Base-by-base conservation (phyloP, 768 basidiomycete genomes). In the Leccinum variicolor region DNA sequence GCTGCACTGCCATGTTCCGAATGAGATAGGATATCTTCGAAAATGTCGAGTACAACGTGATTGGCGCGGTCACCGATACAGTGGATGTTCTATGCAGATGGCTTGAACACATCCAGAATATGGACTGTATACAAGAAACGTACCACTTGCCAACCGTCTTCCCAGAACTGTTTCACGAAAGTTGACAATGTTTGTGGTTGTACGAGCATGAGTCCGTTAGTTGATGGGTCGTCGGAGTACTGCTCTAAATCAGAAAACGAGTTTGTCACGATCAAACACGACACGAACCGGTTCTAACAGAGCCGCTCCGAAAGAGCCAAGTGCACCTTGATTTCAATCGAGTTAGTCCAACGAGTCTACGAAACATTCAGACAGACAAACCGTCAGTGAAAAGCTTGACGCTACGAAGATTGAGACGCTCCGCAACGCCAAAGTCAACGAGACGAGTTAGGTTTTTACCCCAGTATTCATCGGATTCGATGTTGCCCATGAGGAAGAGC, bases 261-360 rank as follows among this genome's bases (percentile, higher is more conserved):
- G 29, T 53, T 25, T 19, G 8, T 5, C n/a, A 28, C 4, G 19
- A 49, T 36, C 5, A 3, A 17, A 13, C 4, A 14, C 15, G 9
- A 23, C 29, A 54, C 71, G 46, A 47, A 73, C 70, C 3, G 93
- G 91, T 50, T 87, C 81, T 6, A 91, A 74, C 55, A 98, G 78
- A 0, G 96, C 94, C 0, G 96, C 94, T 7, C 96, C 95, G 80
- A 90, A 92, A 2, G 90, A 92, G 0, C 96, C 93, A 4, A 98
- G 81, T 0, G 95, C 95, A 43, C 94, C 88, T 89, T 53, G 6
- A 34, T 31, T 33, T 5, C 31, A 29, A 17, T 51, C 2, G 55
- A 17, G 50, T 70, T 19, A 66, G 58, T 14, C 11, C 10, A 15
- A 45, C 19, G 17, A 10, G 15, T 34, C 21, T 17, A 6, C 0